Conservation (phyloP, 345 rosid genomes). For the Anastatica hierochuntica region DNA sequence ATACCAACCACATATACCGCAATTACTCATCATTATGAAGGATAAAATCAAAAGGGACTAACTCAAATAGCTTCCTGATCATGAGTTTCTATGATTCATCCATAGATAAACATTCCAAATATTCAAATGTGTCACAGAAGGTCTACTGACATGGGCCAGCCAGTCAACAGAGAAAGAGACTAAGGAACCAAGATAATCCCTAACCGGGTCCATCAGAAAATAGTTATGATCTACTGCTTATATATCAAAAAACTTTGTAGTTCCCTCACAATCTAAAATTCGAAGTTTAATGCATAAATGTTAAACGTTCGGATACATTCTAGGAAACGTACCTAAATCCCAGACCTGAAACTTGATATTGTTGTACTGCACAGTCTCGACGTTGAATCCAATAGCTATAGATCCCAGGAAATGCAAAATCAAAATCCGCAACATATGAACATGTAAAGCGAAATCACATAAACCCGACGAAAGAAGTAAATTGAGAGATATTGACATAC, state of each 20-base stretch:
- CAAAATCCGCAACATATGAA: background rate
- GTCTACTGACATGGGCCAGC: background rate
- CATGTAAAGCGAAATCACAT: slow-evolving; percentile 4
- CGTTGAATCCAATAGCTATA: slow-evolving; percentile 96
- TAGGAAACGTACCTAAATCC: slow-evolving; percentile 71
- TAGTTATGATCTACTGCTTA: background rate
- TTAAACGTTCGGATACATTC: background rate
- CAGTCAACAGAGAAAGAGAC: no score
- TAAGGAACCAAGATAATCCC: background rate
- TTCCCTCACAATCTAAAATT: no score
- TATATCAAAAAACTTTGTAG: background rate
- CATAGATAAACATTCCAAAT: background rate
- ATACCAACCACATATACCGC: background rate
- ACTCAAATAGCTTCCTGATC: no score
- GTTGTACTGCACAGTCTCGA: slow-evolving; percentile 89
- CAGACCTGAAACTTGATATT: slow-evolving; percentile 94
- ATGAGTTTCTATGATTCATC: background rate
- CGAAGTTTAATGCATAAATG: background rate
- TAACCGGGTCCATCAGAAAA: background rate
- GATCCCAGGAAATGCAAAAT: no score
- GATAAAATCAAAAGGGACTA: background rate
- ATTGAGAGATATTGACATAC: slow-evolving; percentile 38
- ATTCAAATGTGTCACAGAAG: background rate
- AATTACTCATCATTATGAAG: background rate
- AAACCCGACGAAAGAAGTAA: no score